phyloP scores from a whole-genome alignment of 192 early-diverging fungal genomes.

The Gaertneriomyces sp. region DNA sequence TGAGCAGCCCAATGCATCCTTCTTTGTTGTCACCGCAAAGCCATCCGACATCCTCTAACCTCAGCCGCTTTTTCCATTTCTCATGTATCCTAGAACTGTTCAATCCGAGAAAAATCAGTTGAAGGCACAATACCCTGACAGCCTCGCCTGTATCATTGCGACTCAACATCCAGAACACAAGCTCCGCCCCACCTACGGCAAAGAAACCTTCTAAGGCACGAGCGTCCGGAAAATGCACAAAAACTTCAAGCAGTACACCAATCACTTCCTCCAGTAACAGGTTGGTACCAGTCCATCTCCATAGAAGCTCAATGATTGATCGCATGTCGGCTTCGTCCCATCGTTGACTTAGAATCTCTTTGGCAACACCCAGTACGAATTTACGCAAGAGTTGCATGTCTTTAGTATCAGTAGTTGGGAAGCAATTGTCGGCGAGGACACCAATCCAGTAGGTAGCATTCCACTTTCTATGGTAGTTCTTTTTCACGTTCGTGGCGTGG shows the following conservation, averaged over 20 bases:
- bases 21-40: slow-evolving; percentile 1
- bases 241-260: slow-evolving; percentile 2
- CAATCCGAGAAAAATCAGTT: slow-evolving; percentile 1
- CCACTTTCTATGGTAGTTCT: too few relatives aligned
- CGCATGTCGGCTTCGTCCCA: not conserved
- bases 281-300: not conserved
- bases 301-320: not conserved
- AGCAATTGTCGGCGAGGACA: too few relatives aligned
- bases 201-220: slow-evolving; percentile 16
- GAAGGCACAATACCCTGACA: slow-evolving; percentile 15
- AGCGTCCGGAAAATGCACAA: not conserved
- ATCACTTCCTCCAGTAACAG: slow-evolving; percentile 9
- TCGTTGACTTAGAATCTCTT: slow-evolving; percentile 2
- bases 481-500: too few relatives aligned
- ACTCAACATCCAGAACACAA: slow-evolving; percentile 3
- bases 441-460: too few relatives aligned
- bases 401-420: too few relatives aligned
- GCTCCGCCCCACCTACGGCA: slow-evolving; percentile 11
- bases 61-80: slow-evolving; percentile 34
- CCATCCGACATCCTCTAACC: slow-evolving; percentile 30
- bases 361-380: slow-evolving; percentile 13
- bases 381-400: not conserved
- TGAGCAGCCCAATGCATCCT: not conserved
- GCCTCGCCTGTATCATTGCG: not conserved
- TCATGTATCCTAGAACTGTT: slow-evolving; percentile 28